A percentile compares a stretch with the other conserved stretches of the same genome.
Evolutionary conservation across 208 protist species (phyloP).

Genomic region (Wallacemonas sp.): DNA sequence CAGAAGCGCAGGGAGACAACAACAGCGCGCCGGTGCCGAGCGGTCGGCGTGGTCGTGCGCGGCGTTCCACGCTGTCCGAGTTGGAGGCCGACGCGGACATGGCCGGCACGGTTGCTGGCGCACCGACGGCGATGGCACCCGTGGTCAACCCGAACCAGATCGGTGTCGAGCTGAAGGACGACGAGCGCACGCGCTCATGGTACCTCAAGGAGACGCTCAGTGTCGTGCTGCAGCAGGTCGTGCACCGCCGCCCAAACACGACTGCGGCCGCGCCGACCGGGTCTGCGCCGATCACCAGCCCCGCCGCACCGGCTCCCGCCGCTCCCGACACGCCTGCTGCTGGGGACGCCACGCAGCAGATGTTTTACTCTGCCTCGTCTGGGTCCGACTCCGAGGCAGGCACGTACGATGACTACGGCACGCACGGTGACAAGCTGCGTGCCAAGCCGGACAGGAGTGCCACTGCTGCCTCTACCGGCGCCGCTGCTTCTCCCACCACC

Average conservation of each 20-base stretch:
- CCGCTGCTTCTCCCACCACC: background rate
- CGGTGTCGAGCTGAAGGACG: slow-evolving; percentile 59
- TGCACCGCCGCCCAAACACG: slow-evolving; percentile 19
- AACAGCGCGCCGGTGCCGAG: background rate
- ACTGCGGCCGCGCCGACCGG: background rate
- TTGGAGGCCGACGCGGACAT: background rate
- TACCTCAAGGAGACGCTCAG: slow-evolving; percentile 66
- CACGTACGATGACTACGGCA: background rate
- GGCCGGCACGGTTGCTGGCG: background rate
- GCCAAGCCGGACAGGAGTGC: too few species aligned
- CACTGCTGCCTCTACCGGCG: too few species aligned
- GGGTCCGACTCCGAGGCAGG: background rate
- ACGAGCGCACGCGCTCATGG: slow-evolving; percentile 60
- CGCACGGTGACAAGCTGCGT: background rate
- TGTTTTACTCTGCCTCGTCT: background rate
- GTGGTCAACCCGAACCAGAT: slow-evolving; percentile 81
- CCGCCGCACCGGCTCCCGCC: background rate
- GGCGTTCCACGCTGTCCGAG: background rate
- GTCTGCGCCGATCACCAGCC: background rate
- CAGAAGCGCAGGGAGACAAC: background rate
- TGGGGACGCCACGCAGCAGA: too few species aligned
- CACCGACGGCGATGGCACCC: slow-evolving; percentile 4
- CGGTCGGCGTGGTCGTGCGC: slow-evolving; percentile 6
- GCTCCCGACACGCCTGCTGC: too few species aligned
- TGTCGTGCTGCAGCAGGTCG: slow-evolving; percentile 48